phyloP scores from a whole-genome alignment of 495 filamentous ascomycete genomes.

The Lasiosphaeris hirsuta region DNA sequence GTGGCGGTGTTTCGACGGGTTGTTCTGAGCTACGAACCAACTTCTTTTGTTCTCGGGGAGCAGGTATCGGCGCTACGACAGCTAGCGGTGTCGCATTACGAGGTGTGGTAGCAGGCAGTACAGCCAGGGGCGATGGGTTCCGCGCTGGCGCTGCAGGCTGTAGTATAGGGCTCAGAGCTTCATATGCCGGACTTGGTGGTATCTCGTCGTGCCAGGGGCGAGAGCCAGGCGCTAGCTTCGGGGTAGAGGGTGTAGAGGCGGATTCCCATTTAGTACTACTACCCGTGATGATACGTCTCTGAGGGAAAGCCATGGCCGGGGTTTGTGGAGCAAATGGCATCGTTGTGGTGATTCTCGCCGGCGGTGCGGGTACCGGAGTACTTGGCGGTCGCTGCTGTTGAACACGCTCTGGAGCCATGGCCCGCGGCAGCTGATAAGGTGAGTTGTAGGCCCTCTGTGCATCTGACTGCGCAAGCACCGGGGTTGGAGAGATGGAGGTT shows the following conservation, averaged over 20 bases:
- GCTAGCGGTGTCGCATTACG: neutral
- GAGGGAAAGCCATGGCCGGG: constrained; percentile 9
- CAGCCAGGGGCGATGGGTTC: neutral
- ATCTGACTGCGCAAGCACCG: constrained; percentile 16
- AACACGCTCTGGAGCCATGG: constrained; percentile 25
- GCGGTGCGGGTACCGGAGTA: constrained; percentile 17
- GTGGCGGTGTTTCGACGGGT: neutral
- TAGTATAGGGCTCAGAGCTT: constrained; percentile 44
- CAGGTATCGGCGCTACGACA: neutral
- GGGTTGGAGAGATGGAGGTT: constrained; percentile 8
- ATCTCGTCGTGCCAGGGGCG: constrained; percentile 29
- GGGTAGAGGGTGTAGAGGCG: constrained; percentile 45
- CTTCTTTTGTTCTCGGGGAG: neutral
- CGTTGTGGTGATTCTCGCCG: constrained; percentile 18
- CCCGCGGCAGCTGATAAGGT: constrained; percentile 39
- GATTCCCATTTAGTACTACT: constrained; percentile 49
- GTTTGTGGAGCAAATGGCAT: constrained; percentile 20
- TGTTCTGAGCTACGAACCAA: neutral
- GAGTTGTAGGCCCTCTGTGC: constrained; percentile 35
- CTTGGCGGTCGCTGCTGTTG: constrained; percentile 16
- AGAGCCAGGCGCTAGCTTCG: constrained; percentile 21
- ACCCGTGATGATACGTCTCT: constrained; percentile 24
- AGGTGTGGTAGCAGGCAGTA: neutral
- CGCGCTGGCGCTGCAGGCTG: neutral
- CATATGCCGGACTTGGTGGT: constrained; percentile 38